Base-by-base conservation (phyloP, 2,329 filamentous ascomycete genomes). In the Beauveria sp. region DNA sequence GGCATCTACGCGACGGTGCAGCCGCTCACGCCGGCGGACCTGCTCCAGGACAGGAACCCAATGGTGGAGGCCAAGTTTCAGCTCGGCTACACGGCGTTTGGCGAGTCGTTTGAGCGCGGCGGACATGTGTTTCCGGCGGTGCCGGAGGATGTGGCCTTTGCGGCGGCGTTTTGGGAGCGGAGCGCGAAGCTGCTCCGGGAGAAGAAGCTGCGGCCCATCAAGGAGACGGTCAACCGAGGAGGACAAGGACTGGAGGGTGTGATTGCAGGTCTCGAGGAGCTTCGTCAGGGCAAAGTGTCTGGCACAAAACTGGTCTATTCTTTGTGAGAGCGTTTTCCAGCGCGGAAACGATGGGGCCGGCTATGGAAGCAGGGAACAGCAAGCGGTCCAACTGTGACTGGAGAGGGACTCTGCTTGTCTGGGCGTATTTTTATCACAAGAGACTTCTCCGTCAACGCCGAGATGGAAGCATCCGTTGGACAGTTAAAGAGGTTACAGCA, bases 271-370 rank as follows among this genome's bases (percentile, higher is more conserved):
- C 47, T 76, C 14, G 67, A 72, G 16, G 70, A 74, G 60, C 58
- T 73, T 38, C 67, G 65, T 53, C 65, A 69, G 9, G 69, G 69
- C 1, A 66, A 70, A 65, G 70, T 78, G 28, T 76, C 74, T 56
- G 77, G 71, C 9, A 71, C 70, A 34, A 79, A 79, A 69, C 66
- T 79, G 62, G 77, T 80, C 1, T 78, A 77, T 64, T 76, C 73
- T 7, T 12, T 77, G 63, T 77, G 34, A 57, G 34, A 57, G 30
- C 50, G 40, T 53, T 3, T 5, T 14, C 9, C 1, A 26, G 9
- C 50, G 9, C n/a, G 50, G 50, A 2, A 42, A 53, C 6, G 20
- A 53, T 18, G 3, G 20, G 50, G 10, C 30, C 50, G 12, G 30
- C 34, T 1, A 26, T 40, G 5, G 50, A 24, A 3, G 50, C 50